phyloP scores from a whole-genome alignment of 73 alveolate species.

The Vitrella brassicaformis region DNA sequence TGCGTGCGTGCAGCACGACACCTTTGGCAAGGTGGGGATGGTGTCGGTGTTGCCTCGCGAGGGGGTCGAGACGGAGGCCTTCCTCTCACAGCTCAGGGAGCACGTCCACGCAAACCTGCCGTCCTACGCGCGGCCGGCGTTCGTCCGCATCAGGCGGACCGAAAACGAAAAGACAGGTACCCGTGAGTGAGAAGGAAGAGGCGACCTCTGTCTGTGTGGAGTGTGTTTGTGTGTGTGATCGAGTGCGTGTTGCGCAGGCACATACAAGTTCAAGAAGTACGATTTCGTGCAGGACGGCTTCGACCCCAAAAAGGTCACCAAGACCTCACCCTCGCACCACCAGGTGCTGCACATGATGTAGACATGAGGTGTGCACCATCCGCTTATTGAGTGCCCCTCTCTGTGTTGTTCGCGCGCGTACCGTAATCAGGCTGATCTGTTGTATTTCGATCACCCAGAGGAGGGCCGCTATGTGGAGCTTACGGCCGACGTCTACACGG shows the following conservation, averaged over 20 bases:
- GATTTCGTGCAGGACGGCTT: background rate
- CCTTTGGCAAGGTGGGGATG: no score
- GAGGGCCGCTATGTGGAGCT: background rate
- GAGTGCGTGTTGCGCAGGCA: background rate
- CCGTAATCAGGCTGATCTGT: background rate
- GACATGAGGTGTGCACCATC: no score
- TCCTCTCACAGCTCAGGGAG: background rate
- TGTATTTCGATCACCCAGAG: background rate
- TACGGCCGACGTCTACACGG: background rate
- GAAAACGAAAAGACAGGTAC: background rate
- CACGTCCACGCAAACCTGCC: background rate
- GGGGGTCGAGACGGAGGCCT: background rate
- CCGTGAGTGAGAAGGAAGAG: background rate
- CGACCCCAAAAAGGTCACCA: background rate
- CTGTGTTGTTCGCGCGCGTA: no score
- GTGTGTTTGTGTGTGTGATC: background rate
- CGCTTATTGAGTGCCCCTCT: no score
- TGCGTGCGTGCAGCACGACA: no score
- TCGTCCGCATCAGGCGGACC: background rate
- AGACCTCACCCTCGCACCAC: no score
- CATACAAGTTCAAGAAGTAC: background rate
- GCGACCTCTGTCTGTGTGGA: background rate
- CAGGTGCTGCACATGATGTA: no score
- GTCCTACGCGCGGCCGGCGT: background rate
- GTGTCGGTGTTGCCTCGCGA: background rate